These are phyloP conservation scores for Yarrowia galli DNA, from an alignment of 1,139 yeast genomes.

Conservation along the genomic window DNA sequence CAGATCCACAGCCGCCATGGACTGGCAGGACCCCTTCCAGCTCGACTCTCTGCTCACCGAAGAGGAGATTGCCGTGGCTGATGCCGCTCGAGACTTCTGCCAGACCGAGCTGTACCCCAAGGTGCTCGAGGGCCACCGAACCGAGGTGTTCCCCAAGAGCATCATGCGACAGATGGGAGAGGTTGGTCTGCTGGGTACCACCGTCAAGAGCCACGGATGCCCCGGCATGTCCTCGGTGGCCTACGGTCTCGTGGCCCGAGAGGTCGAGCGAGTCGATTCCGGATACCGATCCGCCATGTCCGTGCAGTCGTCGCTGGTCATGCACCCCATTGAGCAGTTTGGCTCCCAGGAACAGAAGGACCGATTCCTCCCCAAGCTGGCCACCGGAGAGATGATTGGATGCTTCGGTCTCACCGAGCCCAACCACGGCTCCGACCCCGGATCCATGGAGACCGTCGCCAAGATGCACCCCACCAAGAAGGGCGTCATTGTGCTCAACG, in stretches of 20 bases:
- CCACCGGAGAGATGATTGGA: conserved; percentile 56
- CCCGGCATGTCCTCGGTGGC: conserved; percentile 55
- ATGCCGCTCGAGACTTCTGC: conserved; percentile 54
- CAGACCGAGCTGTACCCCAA: conserved; percentile 53
- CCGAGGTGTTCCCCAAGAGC: conserved; percentile 52
- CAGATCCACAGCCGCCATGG: conserved; percentile 43
- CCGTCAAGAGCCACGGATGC: conserved; percentile 56
- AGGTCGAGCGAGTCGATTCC: conserved; percentile 56
- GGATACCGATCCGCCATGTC: conserved; percentile 57
- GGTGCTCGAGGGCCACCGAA: conserved; percentile 54
- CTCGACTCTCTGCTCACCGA: conserved; percentile 52
- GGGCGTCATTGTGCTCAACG: conserved; percentile 54
- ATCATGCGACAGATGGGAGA: conserved; percentile 55
- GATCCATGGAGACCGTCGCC: conserved; percentile 56
- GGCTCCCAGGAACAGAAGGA: conserved; percentile 56
- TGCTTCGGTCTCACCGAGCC: conserved; percentile 58
- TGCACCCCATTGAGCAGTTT: conserved; percentile 55
- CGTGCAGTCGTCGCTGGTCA: conserved; percentile 57
- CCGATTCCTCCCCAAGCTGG: conserved; percentile 53
- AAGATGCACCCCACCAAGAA: conserved; percentile 54
- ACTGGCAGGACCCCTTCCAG: conserved; percentile 54
- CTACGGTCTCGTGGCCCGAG: conserved; percentile 56
- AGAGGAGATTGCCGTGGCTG: conserved; percentile 54
- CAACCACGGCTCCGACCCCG: conserved; percentile 58
- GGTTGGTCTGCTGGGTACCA: conserved; percentile 55